These are phyloP conservation scores for Aspergillus proliferans DNA, from an alignment of 2,329 filamentous ascomycete species.

Conservation along the genomic window DNA sequence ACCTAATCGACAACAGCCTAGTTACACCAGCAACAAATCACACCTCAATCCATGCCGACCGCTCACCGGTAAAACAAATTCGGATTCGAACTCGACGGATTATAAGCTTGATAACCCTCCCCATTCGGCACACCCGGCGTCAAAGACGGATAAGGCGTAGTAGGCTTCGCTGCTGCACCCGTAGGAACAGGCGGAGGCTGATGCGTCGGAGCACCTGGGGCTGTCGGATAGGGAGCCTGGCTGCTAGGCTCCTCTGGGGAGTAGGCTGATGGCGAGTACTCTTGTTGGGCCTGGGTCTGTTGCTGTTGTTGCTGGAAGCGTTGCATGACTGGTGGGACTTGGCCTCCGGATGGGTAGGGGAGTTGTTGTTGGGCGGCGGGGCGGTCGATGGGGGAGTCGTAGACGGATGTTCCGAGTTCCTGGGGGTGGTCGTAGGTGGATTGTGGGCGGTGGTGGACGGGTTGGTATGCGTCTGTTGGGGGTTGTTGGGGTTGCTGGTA, in stretches of 20 bases:
- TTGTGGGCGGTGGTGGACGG: constrained; percentile 51
- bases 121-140: constrained; percentile 20
- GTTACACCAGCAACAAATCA: too few species aligned
- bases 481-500: constrained; percentile 46
- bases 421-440: constrained; percentile 67
- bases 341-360: constrained; percentile 25
- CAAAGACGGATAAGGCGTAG: constrained; percentile 29
- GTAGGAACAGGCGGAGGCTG: constrained; percentile 30
- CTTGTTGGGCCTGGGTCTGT: constrained; percentile 27
- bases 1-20: too few species aligned
- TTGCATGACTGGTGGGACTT: constrained; percentile 21
- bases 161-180: constrained; percentile 18
- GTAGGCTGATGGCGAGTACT: constrained; percentile 38
- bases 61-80: constrained; percentile 34
- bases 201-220: constrained; percentile 23
- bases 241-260: constrained; percentile 28
- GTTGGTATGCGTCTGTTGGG: constrained; percentile 42
- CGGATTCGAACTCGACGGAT: constrained; percentile 31
- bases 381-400: constrained; percentile 62
- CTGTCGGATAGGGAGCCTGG: constrained; percentile 25
- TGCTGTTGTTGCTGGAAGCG: constrained; percentile 28
- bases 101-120: constrained; percentile 33
- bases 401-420: constrained; percentile 70
- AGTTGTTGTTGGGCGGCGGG: constrained; percentile 24
- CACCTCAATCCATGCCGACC: not conserved